Base-by-base conservation (phyloP, 345 rosid genomes). In the Boechera divaricarpa region DNA sequence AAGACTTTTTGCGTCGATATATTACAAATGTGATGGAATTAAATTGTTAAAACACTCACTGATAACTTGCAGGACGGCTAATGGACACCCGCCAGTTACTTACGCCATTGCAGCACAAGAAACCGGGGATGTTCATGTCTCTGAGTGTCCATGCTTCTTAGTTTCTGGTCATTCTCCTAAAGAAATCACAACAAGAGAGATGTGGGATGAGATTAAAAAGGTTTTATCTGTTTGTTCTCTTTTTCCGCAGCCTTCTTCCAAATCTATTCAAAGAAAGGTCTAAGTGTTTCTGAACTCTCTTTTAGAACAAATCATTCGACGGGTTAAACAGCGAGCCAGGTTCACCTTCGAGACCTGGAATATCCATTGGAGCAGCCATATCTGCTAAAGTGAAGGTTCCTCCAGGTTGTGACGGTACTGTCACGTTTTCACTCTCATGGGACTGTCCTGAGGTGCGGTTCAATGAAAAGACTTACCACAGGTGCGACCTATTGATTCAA, bases 391-490 rank as follows among this genome's bases (percentile, higher is more conserved):
- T 86, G 65, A 87, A 70, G 12, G 80, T 92, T 82, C 94, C 94
- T 49, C 77, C 89, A 33, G 85, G 74, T 61, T 74, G 24, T 58
- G 63, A 15, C 12, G 42, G 63, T 5, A 58, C 86, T 32, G 84
- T 86, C 31, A 90, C 84, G 36, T 90, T 92, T 85, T 86, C 96
- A 21, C 82, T 92, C 77, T 85, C 96, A 38, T 92, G 96, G 96
- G 96, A 92, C 77, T 85, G 92, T 70, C 97, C 97, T 60, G 96
- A 92, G 74, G 82, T 85, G 63, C 77, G 74, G 69, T 92, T 92
- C 67, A 57, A 59, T 51, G 91, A 83, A 28, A 88, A 87, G 81
- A 83, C 89, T 57, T 92, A 92, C 70, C 84, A 90, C 82, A 88
- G 89, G 97, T 88, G 42, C 63, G 70, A 55, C 29, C 38, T 29